phyloP scores from a whole-genome alignment of 177 flowering plant genomes.

The Telopea speciosissima region DNA sequence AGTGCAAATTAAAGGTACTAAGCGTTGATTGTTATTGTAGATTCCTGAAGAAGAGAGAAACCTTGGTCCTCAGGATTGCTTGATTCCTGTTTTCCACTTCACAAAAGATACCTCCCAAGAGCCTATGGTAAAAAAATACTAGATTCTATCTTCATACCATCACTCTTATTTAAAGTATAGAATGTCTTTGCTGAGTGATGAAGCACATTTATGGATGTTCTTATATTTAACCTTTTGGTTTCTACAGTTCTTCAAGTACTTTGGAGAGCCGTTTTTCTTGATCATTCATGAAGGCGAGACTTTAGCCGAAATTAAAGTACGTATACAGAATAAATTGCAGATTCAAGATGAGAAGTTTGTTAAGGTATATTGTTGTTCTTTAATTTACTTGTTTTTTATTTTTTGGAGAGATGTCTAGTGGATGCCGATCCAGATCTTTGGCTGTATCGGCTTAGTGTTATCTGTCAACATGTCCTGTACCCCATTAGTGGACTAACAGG shows the following conservation, averaged over 20 bases:
- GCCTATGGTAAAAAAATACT: conserved; percentile 39
- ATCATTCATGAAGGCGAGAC: conserved; percentile 75
- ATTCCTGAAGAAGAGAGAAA: conserved; percentile 90
- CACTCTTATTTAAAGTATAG: not conserved
- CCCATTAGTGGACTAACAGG: too few species aligned
- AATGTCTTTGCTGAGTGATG: not conserved
- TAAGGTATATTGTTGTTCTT: conserved; percentile 37
- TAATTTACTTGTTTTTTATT: not conserved
- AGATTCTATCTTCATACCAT: not conserved
- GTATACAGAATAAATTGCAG: conserved; percentile 74
- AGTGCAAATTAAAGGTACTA: not conserved
- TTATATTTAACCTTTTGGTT: not conserved
- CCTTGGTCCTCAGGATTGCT: conserved; percentile 71
- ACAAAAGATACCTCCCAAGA: conserved; percentile 69
- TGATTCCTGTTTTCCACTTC: conserved; percentile 86
- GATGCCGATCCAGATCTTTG: too few species aligned
- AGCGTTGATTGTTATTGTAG: conserved; percentile 23
- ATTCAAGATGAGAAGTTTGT: conserved; percentile 77
- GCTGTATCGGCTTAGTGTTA: too few species aligned
- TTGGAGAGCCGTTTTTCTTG: conserved; percentile 82
- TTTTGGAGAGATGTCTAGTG: too few species aligned
- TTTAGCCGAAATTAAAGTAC: conserved; percentile 58
- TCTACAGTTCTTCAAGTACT: conserved; percentile 64
- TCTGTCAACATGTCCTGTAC: too few species aligned
- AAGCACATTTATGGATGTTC: not conserved